Evolutionary conservation across 73 alveolate genomes (phyloP), one percentile per base, ranked within the genome.

Genomic region (Durusdinium trenchii): DNA sequence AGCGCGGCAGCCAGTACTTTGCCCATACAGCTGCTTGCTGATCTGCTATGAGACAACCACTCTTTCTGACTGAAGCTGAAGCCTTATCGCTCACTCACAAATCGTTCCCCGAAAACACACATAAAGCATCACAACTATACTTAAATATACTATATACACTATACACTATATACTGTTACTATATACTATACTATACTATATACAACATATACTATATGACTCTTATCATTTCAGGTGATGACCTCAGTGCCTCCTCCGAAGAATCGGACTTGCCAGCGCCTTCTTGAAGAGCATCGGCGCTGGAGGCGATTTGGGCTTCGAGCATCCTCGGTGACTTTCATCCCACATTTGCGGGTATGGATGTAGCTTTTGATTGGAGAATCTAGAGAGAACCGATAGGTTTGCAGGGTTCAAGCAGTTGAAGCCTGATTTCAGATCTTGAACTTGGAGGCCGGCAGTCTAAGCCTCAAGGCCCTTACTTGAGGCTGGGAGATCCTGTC

Each of bases 241-340:
- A 23, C 30, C 73, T 60, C 30, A 23, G 18, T 32, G n/a, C 73
- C 7, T 23, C 30, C n/a, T 23, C 73, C 30, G n/a, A 23, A 60
- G 73, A 60, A 60, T 32, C 73, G 4, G n/a, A 23, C 73, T 32
- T 32, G 51, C 18, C 52, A n/a, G 84, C 36, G 23, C 91, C 91
- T 81, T 81, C 91, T 18, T 81, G 46, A 64, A 81, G 35, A 10
- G 91, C 91, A 48, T 81, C 71, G 0, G 47, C 91, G 71, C 91
- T 48, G 64, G 16, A n/a, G 20, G 91, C 91, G 71, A 81, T 67
- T 28, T 6, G 45, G 1, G 91, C 91, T 47, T 81, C 91, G 71
- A 81, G 46, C 0, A 45, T 64, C 91, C 91, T 81, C 30, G 73
- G 73, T 32, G 73, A 60, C 12, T 57, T 57, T n/a, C n/a, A n/a